Conservation (phyloP, 257 asterid species). For the Schizonepeta tenuifolia region DNA sequence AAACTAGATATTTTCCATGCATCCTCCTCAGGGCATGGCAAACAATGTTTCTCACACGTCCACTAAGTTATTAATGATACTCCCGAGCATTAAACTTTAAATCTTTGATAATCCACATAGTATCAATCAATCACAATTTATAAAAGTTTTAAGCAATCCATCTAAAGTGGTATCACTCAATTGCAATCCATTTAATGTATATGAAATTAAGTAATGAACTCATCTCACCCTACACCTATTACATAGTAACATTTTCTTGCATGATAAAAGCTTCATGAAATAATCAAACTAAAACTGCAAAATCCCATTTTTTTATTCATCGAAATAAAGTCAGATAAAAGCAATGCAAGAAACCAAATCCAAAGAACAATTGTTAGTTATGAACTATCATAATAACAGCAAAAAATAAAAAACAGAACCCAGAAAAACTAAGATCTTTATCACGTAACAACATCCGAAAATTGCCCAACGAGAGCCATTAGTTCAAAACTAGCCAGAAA, state of each 20-base stretch:
- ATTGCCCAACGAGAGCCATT: not conserved
- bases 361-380: not conserved
- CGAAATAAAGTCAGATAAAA: not conserved
- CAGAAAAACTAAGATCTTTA: conserved; percentile 27
- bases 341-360: conserved; percentile 14
- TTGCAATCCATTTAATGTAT: no score
- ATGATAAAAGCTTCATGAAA: conserved; percentile 18
- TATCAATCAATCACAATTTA: not conserved
- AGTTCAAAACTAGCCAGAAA: not conserved
- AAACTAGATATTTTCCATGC: no score
- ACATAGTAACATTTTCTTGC: conserved; percentile 4
- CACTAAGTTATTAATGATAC: no score
- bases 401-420: conserved; percentile 21
- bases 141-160: not conserved
- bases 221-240: not conserved
- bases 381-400: not conserved
- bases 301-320: conserved; percentile 9
- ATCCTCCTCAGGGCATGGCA: not conserved
- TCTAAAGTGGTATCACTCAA: not conserved
- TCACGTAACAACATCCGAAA: conserved; percentile 9
- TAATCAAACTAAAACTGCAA: conserved; percentile 7
- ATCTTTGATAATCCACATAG: not conserved
- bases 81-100: not conserved
- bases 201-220: not conserved
- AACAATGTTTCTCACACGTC: not conserved